Base-by-base conservation (phyloP, 768 basidiomycete species). In the Baorangia bicolor region DNA sequence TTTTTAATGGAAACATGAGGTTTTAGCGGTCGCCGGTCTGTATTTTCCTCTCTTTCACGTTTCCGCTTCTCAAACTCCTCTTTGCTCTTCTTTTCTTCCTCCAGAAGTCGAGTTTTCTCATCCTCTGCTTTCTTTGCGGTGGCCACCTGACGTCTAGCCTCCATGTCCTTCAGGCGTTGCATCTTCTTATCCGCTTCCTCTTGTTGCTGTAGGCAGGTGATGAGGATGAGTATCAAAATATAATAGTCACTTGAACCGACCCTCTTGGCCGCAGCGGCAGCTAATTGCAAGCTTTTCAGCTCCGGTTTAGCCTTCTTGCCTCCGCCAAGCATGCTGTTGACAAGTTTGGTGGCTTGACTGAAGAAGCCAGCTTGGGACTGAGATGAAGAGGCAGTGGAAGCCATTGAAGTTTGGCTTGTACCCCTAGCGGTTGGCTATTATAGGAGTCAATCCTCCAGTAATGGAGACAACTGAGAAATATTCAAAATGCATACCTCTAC, bases 181-280 rank as follows among this genome's bases (percentile, higher is more conserved):
- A 80, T 82, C 71, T 90, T 92, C 73, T 88, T 92, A 60, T 92
- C 92, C 33, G 81, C 80, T 66, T 92, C 90, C 61, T 90, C 91
- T 77, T 95, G 90, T 79, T 95, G 92, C 95, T 97, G 64, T 38
- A 34, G 25, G 27, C 13, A 50, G 43, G 59, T 49, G 45, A 55
- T 61, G 37, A 60, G 52, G 25, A 38, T 21, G 31, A 12, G 31
- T 18, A 25, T 51, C 23, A 57, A 33, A 28, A 33, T 43, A 25
- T 2, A 21, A 35, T 28, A 51, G 5, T 45, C 1, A 39, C 61
- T 53, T 49, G 10, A 49, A 37, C 76, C n/a, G 18, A 94, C 94
- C 87, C 88, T 96, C 77, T 92, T 95, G 4, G 92, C 92, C 3
- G 85, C 90, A 18, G 81, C 82, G 0, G 91, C 89, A 16, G 94